Conservation (phyloP, 1,284 basidiomycete species). For the Thecaphora thlaspeos region DNA sequence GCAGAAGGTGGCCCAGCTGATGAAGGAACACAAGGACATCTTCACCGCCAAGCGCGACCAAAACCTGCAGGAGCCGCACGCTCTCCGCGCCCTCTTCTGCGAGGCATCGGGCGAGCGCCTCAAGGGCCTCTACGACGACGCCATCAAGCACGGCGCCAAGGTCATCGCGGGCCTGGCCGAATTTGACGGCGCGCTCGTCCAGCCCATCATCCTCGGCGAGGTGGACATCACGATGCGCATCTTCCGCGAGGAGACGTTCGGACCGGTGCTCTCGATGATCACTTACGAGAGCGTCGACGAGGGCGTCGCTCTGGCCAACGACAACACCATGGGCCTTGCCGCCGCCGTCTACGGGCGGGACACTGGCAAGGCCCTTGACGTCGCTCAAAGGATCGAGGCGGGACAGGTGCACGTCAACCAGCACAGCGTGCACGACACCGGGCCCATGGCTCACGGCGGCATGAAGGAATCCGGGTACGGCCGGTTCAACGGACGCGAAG, state of each 20-base stretch:
- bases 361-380: conserved; percentile 61
- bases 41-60: conserved; percentile 25
- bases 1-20: conserved; percentile 8
- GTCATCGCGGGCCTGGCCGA: conserved; percentile 62
- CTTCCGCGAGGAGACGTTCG: conserved; percentile 69
- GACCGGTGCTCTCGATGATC: conserved; percentile 75
- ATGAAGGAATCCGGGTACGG: conserved; percentile 64
- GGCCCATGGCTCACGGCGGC: conserved; percentile 65
- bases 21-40: conserved; percentile 60
- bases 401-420: conserved; percentile 53
- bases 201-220: conserved; percentile 64
- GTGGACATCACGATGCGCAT: conserved; percentile 63
- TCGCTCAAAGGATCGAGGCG: conserved; percentile 62
- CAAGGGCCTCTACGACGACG: conserved; percentile 63
- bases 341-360: conserved; percentile 66
- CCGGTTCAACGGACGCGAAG: conserved; percentile 68
- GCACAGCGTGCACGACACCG: conserved; percentile 34
- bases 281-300: conserved; percentile 75
- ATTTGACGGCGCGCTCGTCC: conserved; percentile 61
- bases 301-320: conserved; percentile 63
- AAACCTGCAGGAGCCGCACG: conserved; percentile 22
- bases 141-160: conserved; percentile 63
- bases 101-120: conserved; percentile 64
- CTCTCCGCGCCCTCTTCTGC: conserved; percentile 62
- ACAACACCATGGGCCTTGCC: conserved; percentile 64